These are phyloP conservation scores for Helotiales sp. DNA, from an alignment of 2,329 filamentous ascomycete species.

Conservation along the genomic window DNA sequence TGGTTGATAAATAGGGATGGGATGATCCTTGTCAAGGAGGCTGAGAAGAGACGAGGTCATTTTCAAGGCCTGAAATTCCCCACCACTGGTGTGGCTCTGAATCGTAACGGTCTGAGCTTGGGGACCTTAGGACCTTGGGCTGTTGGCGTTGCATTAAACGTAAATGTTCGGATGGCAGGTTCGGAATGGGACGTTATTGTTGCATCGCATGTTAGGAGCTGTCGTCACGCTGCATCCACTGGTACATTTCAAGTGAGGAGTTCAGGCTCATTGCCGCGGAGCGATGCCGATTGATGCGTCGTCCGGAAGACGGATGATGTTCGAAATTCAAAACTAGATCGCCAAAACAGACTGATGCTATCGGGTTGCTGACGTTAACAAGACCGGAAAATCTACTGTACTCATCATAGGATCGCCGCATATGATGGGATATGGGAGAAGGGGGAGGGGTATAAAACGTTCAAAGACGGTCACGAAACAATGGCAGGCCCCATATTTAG, in stretches of 20 bases:
- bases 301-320: background rate
- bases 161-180: background rate
- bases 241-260: no score
- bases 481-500: slow-evolving; percentile 9
- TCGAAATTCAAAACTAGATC: background rate
- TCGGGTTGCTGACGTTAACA: no score
- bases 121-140: no score
- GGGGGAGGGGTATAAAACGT: background rate
- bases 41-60: background rate
- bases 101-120: no score
- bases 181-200: background rate
- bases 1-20: background rate
- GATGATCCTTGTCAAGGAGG: background rate
- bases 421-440: background rate
- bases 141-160: background rate
- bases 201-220: no score
- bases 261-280: background rate
- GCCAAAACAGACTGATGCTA: background rate
- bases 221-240: no score
- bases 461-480: slow-evolving; percentile 1
- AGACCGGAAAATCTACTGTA: no score
- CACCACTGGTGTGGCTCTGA: background rate
- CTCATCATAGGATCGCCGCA: no score
- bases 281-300: background rate
- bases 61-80: background rate